Evolutionary conservation across 1,284 basidiomycete species (phyloP).

Genomic region (Ganoderma boninense): DNA sequence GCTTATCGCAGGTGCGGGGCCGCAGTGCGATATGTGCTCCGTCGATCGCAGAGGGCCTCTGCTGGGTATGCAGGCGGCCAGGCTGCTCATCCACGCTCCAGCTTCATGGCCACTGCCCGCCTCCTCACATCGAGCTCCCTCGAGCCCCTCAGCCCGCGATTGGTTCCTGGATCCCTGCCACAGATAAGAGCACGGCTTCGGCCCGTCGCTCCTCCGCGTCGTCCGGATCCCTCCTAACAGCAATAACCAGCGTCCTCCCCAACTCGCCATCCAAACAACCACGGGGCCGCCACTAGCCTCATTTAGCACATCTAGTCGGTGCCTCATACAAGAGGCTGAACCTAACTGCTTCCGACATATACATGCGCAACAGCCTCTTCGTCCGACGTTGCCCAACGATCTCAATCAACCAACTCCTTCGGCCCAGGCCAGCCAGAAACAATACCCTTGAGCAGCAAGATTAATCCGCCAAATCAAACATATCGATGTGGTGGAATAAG

Average conservation of each 20-base stretch:
- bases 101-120: neutral
- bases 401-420: neutral
- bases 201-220: constrained; percentile 11
- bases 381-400: neutral
- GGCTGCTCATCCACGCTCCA: neutral
- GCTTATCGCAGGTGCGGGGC: neutral
- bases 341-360: neutral
- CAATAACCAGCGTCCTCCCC: neutral
- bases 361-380: neutral
- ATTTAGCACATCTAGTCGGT: neutral
- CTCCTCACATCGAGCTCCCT: neutral
- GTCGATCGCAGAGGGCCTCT: neutral
- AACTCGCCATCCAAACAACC: no score
- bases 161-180: constrained; percentile 5
- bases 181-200: neutral
- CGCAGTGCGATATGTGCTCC: neutral
- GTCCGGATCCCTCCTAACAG: neutral
- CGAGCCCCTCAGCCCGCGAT: neutral
- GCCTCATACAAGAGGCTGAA: neutral
- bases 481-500: neutral
- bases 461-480: neutral
- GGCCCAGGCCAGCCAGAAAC: neutral
- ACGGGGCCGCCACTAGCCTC: neutral
- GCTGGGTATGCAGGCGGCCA: neutral
- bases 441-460: neutral